Percentiles rank a stretch among this genome's conserved stretches.
phyloP scores from a whole-genome alignment of 805 yeast genomes.

The Saturnispora kantuleensis region DNA sequence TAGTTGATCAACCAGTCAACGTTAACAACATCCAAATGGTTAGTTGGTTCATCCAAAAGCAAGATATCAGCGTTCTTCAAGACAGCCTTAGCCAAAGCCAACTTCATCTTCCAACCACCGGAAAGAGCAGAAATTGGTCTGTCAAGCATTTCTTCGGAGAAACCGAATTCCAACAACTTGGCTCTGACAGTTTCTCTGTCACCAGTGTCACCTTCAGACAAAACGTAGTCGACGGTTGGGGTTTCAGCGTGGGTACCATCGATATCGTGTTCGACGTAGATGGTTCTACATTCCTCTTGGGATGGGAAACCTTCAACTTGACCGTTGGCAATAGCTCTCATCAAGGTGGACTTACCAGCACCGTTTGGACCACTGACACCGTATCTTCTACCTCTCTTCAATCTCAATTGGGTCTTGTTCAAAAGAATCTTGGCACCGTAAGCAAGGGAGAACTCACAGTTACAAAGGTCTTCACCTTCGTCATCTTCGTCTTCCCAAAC shows the following conservation, averaged over 20 bases:
- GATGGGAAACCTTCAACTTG: conserved; percentile 99
- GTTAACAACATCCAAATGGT: conserved; percentile 99
- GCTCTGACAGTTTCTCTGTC: conserved; percentile 59
- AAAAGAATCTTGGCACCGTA: conserved; percentile 99
- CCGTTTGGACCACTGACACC: conserved; percentile 99
- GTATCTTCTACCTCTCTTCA: conserved; percentile 98
- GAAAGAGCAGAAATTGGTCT: conserved; percentile 96
- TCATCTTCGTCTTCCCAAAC: conserved; percentile 86
- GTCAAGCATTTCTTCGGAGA: conserved; percentile 84
- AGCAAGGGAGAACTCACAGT: conserved; percentile 99
- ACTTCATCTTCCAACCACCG: conserved; percentile 99
- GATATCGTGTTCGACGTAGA: conserved; percentile 98
- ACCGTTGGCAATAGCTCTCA: conserved; percentile 96
- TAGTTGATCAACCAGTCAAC: conserved; percentile 99
- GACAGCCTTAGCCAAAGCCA: conserved; percentile 98
- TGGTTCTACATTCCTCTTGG: conserved; percentile 98
- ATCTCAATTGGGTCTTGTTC: conserved; percentile 98
- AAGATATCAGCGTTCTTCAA: conserved; percentile 96
- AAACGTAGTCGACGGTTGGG: conserved; percentile 85
- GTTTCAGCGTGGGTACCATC: conserved; percentile 98
- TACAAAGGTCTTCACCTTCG: conserved; percentile 99
- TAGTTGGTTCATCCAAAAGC: conserved; percentile 98
- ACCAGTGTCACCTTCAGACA: conserved; percentile 48
- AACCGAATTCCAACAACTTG: conserved; percentile 83
- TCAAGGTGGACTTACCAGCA: conserved; percentile 96